Evolutionary conservation across 1,284 basidiomycete species (phyloP).

Genomic region (Rhodotorula sp.): DNA sequence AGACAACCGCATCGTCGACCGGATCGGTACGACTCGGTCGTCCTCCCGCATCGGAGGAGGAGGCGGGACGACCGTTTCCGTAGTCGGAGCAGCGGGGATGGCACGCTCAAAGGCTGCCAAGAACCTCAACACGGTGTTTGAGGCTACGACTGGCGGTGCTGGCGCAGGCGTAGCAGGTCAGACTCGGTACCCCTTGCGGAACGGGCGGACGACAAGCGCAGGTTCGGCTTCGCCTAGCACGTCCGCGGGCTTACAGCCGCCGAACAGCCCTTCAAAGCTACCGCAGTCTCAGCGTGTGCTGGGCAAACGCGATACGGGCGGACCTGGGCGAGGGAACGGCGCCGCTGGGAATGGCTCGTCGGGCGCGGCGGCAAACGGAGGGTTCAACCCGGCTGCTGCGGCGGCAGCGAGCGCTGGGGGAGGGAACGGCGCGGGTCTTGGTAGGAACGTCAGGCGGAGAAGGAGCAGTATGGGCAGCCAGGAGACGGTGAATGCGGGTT

Average conservation of each 20-base stretch:
- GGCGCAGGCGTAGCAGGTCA: not conserved
- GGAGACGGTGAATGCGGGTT: constrained; percentile 16
- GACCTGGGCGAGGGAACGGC: not conserved
- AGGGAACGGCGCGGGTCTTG: not conserved
- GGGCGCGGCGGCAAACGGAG: not conserved
- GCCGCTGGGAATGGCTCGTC: not conserved
- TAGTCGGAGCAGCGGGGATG: not conserved
- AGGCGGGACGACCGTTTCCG: not conserved
- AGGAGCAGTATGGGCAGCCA: constrained; percentile 29
- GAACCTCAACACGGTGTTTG: constrained; percentile 34
- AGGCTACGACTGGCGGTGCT: constrained; percentile 7
- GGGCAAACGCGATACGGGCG: constrained; percentile 18
- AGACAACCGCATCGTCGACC: constrained; percentile 37
- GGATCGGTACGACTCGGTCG: constrained; percentile 3
- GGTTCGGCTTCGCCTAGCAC: not conserved
- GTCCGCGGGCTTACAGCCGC: constrained; percentile 1
- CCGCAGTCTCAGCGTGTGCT: constrained; percentile 27
- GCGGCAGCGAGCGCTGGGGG: not conserved
- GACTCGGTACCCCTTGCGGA: constrained; percentile 22
- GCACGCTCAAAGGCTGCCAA: constrained; percentile 25
- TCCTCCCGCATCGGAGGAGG: not conserved
- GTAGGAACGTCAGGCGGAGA: constrained; percentile 16
- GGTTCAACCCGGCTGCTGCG: constrained; percentile 5
- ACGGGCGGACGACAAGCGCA: constrained; percentile 6
- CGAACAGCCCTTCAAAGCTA: constrained; percentile 25